Percentiles rank a stretch among this genome's conserved stretches.
Evolutionary conservation across 2,329 filamentous ascomycete genomes (phyloP).

Genomic region (Pseudocercospora macadamiae): DNA sequence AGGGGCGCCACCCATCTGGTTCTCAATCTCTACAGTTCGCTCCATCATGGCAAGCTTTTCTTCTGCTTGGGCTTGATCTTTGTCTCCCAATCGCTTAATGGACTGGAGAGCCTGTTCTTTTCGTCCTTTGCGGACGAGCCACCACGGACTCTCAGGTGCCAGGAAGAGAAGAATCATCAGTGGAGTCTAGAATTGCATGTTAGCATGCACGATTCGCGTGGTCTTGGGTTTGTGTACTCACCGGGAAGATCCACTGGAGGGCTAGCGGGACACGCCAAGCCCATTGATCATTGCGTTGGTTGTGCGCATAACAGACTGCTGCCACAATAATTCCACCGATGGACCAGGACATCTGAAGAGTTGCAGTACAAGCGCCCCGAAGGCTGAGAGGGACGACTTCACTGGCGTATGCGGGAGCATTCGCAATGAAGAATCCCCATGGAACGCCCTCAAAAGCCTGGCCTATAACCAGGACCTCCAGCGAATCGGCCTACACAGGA

Average conservation of each 20-base stretch:
- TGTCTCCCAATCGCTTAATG: constrained; percentile 33
- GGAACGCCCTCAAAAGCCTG: constrained; percentile 63
- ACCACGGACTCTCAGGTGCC: constrained; percentile 43
- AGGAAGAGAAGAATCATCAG: constrained; percentile 30
- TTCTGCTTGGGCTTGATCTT: constrained; percentile 28
- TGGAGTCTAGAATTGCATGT: constrained; percentile 24
- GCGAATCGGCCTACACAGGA: constrained; percentile 40
- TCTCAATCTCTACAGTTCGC: constrained; percentile 55
- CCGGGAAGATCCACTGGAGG: constrained; percentile 58
- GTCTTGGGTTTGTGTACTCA: constrained; percentile 34
- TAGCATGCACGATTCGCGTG: constrained; percentile 31
- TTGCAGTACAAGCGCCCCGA: constrained; percentile 59
- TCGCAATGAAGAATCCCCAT: constrained; percentile 67
- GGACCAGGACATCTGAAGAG: constrained; percentile 65
- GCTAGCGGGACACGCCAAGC: constrained; percentile 51
- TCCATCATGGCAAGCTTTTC: constrained; percentile 43
- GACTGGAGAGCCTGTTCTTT: constrained; percentile 40
- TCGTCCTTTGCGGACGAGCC: constrained; percentile 43
- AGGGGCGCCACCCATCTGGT: constrained; percentile 51
- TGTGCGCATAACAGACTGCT: constrained; percentile 52
- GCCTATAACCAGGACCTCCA: constrained; percentile 50
- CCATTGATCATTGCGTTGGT: constrained; percentile 43
- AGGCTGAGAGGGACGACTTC: constrained; percentile 61
- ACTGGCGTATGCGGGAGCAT: constrained; percentile 61
- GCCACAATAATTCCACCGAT: constrained; percentile 62